Base-by-base conservation (phyloP, 805 yeast genomes). In the Metschnikowia rubicola region DNA sequence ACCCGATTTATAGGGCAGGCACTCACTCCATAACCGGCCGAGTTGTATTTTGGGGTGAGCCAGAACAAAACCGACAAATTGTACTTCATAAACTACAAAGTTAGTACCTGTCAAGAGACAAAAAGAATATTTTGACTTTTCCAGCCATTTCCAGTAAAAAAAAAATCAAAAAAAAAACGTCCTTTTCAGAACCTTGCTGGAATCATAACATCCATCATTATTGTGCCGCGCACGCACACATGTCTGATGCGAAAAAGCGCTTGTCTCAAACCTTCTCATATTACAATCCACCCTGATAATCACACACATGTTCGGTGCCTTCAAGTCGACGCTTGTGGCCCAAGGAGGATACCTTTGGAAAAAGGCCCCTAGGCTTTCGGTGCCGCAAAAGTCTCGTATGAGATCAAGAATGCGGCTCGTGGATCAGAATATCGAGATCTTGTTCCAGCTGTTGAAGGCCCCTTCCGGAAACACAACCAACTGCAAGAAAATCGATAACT, bases 391-490 rank as follows among this genome's bases (percentile, higher is more conserved):
- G 67, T 78, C 77, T 50, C 78, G 98, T 62, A 90, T 88, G 63
- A 80, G 97, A 71, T 76, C 79, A 53, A 81, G 99, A 68, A 76
- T 94, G 79, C 81, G 79, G 63, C 71, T 71, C 37, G 97, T 94
- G 42, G 99, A 94, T 70, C 60, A 75, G 13, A 91, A 86, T 54
- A 80, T 94, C 50, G 84, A 81, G 41, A 77, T 79, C 8, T 73
- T 90, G 19, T 79, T 78, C 55, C 60, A 74, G 80, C 49, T 54
- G 33, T 48, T 57, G 43, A 54, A 50, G 31, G 42, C 45, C n/a
- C 45, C 39, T n/a, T 37, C 59, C 39, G 69, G 68, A 39, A 64
- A 70, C 13, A 55, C 65, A 4, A 63, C 78, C 30, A 69, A 68
- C n/a, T 65, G 52, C 59, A 59, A 55, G 48, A 69, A 64, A 47